phyloP scores from a whole-genome alignment of 768 basidiomycete species.

The Termitomyces sp. region DNA sequence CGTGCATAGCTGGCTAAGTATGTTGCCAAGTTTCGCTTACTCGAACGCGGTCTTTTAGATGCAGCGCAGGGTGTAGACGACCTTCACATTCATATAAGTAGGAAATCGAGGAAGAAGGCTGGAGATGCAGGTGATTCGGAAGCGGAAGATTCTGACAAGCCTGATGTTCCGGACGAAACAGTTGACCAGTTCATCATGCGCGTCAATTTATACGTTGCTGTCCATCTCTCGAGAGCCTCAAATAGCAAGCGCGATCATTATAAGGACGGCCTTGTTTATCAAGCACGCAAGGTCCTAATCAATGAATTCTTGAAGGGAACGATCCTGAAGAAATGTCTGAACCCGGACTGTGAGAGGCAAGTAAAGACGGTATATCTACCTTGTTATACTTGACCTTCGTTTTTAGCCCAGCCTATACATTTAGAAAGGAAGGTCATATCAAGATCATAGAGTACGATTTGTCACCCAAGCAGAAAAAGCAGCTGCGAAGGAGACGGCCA shows the following conservation, averaged over 20 bases:
- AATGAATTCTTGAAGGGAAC: slow-evolving; percentile 73
- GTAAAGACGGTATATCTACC: slow-evolving; percentile 26
- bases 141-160: slow-evolving; percentile 35
- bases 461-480: slow-evolving; percentile 70
- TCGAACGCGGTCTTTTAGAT: slow-evolving; percentile 87
- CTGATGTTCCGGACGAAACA: slow-evolving; percentile 50
- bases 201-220: slow-evolving; percentile 62
- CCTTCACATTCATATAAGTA: slow-evolving; percentile 43
- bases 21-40: slow-evolving; percentile 77
- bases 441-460: slow-evolving; percentile 96
- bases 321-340: slow-evolving; percentile 72
- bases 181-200: slow-evolving; percentile 58
- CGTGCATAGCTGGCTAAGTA: slow-evolving; percentile 70
- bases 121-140: slow-evolving; percentile 36
- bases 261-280: slow-evolving; percentile 86
- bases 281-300: slow-evolving; percentile 80
- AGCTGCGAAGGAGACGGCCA: slow-evolving; percentile 60
- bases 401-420: slow-evolving; percentile 73
- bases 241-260: slow-evolving; percentile 75
- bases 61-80: slow-evolving; percentile 78
- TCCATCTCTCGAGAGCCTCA: slow-evolving; percentile 46
- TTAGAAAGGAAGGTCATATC: slow-evolving; percentile 90
- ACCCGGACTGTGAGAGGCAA: slow-evolving; percentile 76
- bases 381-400: slow-evolving; percentile 7
- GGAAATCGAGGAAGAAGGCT: slow-evolving; percentile 29